Percentiles rank a stretch among this genome's conserved stretches.
Evolutionary conservation across 2,329 filamentous ascomycete genomes (phyloP).

Genomic region (Ascochyta clinopodiicola): DNA sequence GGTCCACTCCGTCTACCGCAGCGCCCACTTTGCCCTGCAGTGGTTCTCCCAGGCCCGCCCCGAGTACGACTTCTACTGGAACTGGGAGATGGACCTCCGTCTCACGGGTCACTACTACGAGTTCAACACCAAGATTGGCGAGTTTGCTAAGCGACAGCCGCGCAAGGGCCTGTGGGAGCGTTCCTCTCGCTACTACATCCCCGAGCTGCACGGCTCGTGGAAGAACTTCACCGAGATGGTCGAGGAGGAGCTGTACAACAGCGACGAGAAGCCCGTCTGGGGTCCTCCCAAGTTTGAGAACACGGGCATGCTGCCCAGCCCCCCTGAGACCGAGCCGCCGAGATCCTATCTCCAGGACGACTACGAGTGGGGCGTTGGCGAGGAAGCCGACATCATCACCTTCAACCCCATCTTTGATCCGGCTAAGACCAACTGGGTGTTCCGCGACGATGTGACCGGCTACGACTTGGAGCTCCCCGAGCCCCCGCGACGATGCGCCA

Average conservation of each 20-base stretch:
- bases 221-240: conserved; percentile 71
- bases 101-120: conserved; percentile 85
- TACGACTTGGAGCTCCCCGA: conserved; percentile 63
- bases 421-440: conserved; percentile 74
- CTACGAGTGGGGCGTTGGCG: conserved; percentile 77
- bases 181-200: conserved; percentile 75
- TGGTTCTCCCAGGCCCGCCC: conserved; percentile 60
- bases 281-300: conserved; percentile 60
- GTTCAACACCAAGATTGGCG: conserved; percentile 70
- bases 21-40: conserved; percentile 58
- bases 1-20: conserved; percentile 88
- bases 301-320: conserved; percentile 61
- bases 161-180: conserved; percentile 77
- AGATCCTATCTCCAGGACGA: conserved; percentile 66
- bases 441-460: conserved; percentile 71
- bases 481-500: conserved; percentile 75
- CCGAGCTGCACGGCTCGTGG: conserved; percentile 70
- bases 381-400: conserved; percentile 76
- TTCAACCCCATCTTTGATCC: conserved; percentile 83
- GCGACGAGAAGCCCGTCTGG: conserved; percentile 66
- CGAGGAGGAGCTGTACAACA: conserved; percentile 62
- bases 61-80: conserved; percentile 70
- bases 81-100: conserved; percentile 88
- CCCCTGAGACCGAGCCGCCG: conserved; percentile 69
- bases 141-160: conserved; percentile 72